phyloP scores from a whole-genome alignment of 768 basidiomycete species.

The Boletus vinaceobasis region DNA sequence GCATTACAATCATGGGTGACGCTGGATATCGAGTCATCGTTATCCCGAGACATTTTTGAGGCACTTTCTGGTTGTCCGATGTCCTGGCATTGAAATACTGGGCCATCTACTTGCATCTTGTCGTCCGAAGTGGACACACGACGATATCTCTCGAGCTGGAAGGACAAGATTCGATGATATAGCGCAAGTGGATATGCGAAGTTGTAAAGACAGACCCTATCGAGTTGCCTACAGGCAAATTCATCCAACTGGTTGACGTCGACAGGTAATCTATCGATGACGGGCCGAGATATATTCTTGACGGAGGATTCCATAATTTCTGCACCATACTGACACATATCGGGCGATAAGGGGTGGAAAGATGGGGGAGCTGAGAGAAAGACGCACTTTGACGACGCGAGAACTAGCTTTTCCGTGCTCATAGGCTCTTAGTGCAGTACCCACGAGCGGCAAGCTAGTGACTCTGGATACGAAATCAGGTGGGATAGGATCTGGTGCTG shows the following conservation, averaged over 20 bases:
- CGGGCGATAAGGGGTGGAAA: slow-evolving; percentile 7
- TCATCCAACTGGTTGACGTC: slow-evolving; percentile 75
- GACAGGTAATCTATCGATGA: slow-evolving; percentile 75
- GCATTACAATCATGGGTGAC: slow-evolving; percentile 1
- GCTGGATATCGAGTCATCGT: background rate
- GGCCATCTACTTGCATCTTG: slow-evolving; percentile 25
- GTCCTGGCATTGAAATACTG: background rate
- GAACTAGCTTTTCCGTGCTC: slow-evolving; percentile 83
- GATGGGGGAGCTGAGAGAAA: background rate
- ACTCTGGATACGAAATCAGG: slow-evolving; percentile 52
- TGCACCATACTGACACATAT: slow-evolving; percentile 66
- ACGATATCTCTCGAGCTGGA: slow-evolving; percentile 50
- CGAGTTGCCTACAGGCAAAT: slow-evolving; percentile 85
- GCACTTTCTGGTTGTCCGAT: background rate
- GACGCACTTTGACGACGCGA: slow-evolving; percentile 74
- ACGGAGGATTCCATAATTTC: slow-evolving; percentile 85
- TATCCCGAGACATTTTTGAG: background rate
- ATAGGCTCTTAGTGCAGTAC: slow-evolving; percentile 68
- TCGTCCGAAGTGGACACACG: slow-evolving; percentile 36
- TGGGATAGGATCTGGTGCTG: slow-evolving; percentile 6
- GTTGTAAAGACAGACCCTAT: slow-evolving; percentile 52
- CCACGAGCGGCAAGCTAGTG: slow-evolving; percentile 68
- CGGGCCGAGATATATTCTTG: slow-evolving; percentile 75
- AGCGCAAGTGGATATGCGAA: background rate
- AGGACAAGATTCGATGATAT: background rate